Conservation (phyloP, 2,329 filamentous ascomycete species). For the Trichoderma sp. region DNA sequence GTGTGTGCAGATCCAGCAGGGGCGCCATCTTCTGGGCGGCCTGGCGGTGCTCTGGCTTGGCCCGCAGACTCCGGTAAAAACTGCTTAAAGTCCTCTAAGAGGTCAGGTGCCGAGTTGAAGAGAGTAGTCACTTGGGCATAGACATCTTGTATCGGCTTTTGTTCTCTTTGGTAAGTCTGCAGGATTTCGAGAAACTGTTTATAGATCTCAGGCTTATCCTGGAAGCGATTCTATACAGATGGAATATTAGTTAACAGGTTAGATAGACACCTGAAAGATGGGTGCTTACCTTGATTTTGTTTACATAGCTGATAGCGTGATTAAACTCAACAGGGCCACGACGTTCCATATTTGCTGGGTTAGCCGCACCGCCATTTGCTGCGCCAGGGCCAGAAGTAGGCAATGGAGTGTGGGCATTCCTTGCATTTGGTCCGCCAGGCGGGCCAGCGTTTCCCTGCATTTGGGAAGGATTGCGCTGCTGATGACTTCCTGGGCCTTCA, state of each 20-base stretch:
- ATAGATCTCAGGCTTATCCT: slow-evolving; percentile 96
- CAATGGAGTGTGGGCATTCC: slow-evolving; percentile 64
- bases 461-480: slow-evolving; percentile 41
- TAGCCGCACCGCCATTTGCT: slow-evolving; percentile 63
- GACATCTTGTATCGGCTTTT: slow-evolving; percentile 97
- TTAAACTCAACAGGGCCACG: slow-evolving; percentile 97
- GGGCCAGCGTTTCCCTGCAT: slow-evolving; percentile 38
- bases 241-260: slow-evolving; percentile 29
- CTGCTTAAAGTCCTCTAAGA: slow-evolving; percentile 98
- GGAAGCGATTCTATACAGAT: slow-evolving; percentile 79
- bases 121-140: slow-evolving; percentile 95
- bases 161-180: slow-evolving; percentile 96
- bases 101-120: slow-evolving; percentile 90
- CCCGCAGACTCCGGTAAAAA: slow-evolving; percentile 86
- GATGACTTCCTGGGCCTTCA: slow-evolving; percentile 37
- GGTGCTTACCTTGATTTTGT: slow-evolving; percentile 90
- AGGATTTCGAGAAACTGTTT: slow-evolving; percentile 98
- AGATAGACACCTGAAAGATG: background rate
- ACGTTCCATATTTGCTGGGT: slow-evolving; percentile 73
- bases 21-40: slow-evolving; percentile 60
- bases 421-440: slow-evolving; percentile 50
- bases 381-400: slow-evolving; percentile 59
- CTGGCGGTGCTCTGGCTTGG: slow-evolving; percentile 55
- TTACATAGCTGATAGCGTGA: slow-evolving; percentile 98
- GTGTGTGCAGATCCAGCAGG: slow-evolving; percentile 55